Base-by-base conservation (phyloP, 2,329 filamentous ascomycete genomes). In the Fusarium sp. region DNA sequence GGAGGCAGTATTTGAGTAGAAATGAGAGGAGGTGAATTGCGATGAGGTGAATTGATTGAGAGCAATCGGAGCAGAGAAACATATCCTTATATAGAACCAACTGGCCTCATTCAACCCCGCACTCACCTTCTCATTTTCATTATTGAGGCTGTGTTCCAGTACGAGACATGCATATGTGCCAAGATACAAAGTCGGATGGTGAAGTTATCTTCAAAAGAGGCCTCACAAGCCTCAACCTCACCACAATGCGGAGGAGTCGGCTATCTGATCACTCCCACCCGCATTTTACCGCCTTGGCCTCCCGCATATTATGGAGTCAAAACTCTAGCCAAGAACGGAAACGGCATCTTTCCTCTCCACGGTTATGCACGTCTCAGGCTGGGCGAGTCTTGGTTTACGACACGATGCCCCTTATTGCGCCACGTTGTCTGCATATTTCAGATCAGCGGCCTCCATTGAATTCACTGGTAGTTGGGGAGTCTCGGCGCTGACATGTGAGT, bases 401-500 rank as follows among this genome's bases (percentile, higher is more conserved):
- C 7, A 53, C n/a, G 12, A 41, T 45, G 6, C 38, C 29, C 31
- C 18, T 27, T 29, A 35, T 66, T 64, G 63, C 49, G 50, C 63
- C 63, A 66, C 63, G 63, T 62, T 29, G 39, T 44, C 41, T 25
- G 31, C 50, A 58, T 50, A 33, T 42, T 20, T 9, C 22, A 10
- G 41, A 54, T 62, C 31, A 50, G 15, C 42, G 18, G 39, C 9
- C 27, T 36, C 20, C 14, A 33, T 27, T 3, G 12, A 44, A 39
- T 22, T 38, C 9, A 52, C 64, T 62, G 60, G 61, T 17, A 46
- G 59, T 52, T 36, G 20, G 20, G 9, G 4, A 31, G 14, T 29
- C 64, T 67, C n/a, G 36, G 64, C 63, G 46, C 62, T 67, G 25
- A 25, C 35, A 49, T 52, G 58, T 67, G 57, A 67, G 50, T 67